Base-by-base conservation (phyloP, 208 protist species). In the Trypanosoma conorhini region DNA sequence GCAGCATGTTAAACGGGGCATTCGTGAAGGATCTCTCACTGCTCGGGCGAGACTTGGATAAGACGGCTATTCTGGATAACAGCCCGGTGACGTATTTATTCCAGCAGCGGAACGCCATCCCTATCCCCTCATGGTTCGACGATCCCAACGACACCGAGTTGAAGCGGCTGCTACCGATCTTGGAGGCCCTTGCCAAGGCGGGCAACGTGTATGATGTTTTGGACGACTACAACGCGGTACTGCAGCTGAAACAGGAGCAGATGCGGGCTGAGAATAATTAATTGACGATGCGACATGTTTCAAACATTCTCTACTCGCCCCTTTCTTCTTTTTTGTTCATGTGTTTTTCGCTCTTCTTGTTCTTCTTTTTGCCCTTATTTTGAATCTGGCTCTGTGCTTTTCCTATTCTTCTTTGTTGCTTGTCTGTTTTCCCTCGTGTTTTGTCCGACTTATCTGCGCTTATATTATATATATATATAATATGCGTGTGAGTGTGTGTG, bases 1-100 rank as follows among this genome's bases (percentile, higher is more conserved):
- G 92, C 62, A 94, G 85, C 57, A 76, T 94, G 7, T 74, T 92
- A 8, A 85, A 83, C 67, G 81, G 84, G 7, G 86, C 88, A 33
- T 95, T 86, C 67, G 89, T 97, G 68, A 97, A 97, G 67, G 92
- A 95, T 62, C 77, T 97, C 13, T 96, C 91, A 24, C 62, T 94
- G 19, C 66, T 97, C 17, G 93, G 93, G 28, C 86, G 93, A 13
- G 74, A 88, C 38, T 60, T 97, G 35, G 80, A 92, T 15, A 76
- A 86, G 40, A 81, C 86, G 0, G 83, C 74, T 22, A 95, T 97
- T 79, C 84, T 97, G 46, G 93, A 96, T 73, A 97, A 97, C 74
- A 95, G 88, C 70, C 89, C 91, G n/a, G 85, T 93, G n/a, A 81
- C 91, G 35, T 96, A 96, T 64, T 59, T 95, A 15, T 94, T 97